These are phyloP conservation scores for Brassica cretica DNA, from an alignment of 345 rosid genomes.

Conservation along the genomic window DNA sequence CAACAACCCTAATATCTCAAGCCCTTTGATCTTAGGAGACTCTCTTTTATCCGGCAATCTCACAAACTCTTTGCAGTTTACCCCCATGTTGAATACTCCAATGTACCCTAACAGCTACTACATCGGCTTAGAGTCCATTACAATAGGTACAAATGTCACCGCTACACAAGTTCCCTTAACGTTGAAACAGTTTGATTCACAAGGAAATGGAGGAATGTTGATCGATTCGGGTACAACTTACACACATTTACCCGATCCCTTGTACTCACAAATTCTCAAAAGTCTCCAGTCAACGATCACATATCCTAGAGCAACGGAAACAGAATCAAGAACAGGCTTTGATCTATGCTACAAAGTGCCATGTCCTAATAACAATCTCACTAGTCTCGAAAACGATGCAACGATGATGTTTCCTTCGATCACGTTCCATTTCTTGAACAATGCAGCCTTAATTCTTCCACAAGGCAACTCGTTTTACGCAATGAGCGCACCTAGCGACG, in stretches of 20 bases:
- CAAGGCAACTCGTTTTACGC: constrained; percentile 64
- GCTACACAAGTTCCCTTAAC: constrained; percentile 47
- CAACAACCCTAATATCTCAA: constrained; percentile 68
- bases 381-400: constrained; percentile 29
- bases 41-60: constrained; percentile 46
- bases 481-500: constrained; percentile 68
- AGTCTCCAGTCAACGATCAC: constrained; percentile 45
- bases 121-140: constrained; percentile 64
- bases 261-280: constrained; percentile 63
- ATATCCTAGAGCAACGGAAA: constrained; percentile 62
- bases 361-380: constrained; percentile 52
- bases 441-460: constrained; percentile 64
- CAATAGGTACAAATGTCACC: constrained; percentile 47
- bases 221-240: constrained; percentile 89
- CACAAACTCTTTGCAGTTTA: constrained; percentile 53
- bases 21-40: constrained; percentile 72
- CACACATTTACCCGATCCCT: constrained; percentile 72
- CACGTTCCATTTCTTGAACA: constrained; percentile 71
- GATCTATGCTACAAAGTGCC: constrained; percentile 80
- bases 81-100: constrained; percentile 66
- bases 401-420: constrained; percentile 52
- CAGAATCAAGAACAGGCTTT: constrained; percentile 60
- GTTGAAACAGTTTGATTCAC: constrained; percentile 65
- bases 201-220: constrained; percentile 80
- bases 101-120: constrained; percentile 73